Base-by-base conservation (phyloP, 192 early-diverging fungal species). In the Thamnidium elegans region DNA sequence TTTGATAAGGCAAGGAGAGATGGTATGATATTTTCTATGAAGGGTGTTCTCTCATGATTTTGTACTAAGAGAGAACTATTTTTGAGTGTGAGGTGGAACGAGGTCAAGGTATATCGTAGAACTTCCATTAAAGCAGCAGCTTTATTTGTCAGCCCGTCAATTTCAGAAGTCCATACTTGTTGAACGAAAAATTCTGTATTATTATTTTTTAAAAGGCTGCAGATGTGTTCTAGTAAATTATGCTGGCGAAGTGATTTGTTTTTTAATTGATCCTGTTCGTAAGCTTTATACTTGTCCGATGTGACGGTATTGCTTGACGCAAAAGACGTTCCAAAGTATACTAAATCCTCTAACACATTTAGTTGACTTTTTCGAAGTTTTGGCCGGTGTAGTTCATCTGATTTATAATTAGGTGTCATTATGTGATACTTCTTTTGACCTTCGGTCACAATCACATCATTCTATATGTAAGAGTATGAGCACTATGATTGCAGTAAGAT, bases 321-420 rank as follows among this genome's bases (percentile, higher is more conserved):
- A 52, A 52, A 52, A 0, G 50, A 52, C 11, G 50, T 52, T 52
- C 50, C 50, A 52, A 52, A 52, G 11, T 52, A 52, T 52, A 52
- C 23, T 52, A 52, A 11, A 11, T 30, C 50, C 11, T 52, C 21
- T 11, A 52, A 52, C 11, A 26, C 11, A 26, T 52, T 11, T 20
- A 52, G 23, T 52, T 52, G 50, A 52, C 19, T 11, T 52, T 30
- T 52, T 6, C 50, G 50, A 10, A 52, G 19, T 52, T 52, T 52
- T 30, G 50, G 50, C 6, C 23, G 50, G 11, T 52, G 50, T 30
- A 52, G 11, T 9, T 52, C 7, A 11, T 52, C 50, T 10, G 19
- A 52, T 26, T 52, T 52, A 11, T 52, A 11, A 26, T 52, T 11
- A 9, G 50, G 50, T 30, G 50, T 9, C 23, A 30, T 52, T 5